Conservation (phyloP, 768 basidiomycete genomes). For the Tylopilus rubrobrunneus region DNA sequence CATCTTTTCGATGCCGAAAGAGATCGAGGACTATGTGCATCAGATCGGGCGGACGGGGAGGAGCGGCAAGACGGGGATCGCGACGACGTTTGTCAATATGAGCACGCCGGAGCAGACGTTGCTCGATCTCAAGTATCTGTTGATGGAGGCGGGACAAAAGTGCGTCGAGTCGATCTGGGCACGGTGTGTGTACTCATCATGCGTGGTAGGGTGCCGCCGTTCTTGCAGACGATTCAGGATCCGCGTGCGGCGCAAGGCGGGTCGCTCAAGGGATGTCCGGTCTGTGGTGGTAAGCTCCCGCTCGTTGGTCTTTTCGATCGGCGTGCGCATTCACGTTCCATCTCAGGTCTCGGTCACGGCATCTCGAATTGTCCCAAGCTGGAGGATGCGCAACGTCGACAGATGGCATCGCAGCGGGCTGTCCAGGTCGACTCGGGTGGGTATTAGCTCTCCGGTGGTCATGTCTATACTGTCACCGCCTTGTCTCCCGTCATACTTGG, state of each 20-base stretch:
- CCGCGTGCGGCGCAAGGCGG: slow-evolving; percentile 78
- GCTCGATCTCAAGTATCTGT: slow-evolving; percentile 91
- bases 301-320: not conserved
- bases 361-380: slow-evolving; percentile 96
- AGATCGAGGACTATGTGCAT: slow-evolving; percentile 99
- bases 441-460: slow-evolving; percentile 7
- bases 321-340: not conserved
- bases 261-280: slow-evolving; percentile 82
- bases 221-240: slow-evolving; percentile 86
- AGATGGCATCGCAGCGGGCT: slow-evolving; percentile 82
- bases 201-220: slow-evolving; percentile 78
- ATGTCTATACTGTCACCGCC: not conserved
- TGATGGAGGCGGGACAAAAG: slow-evolving; percentile 99
- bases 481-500: not conserved
- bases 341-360: slow-evolving; percentile 82
- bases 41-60: slow-evolving; percentile 98
- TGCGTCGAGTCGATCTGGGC: slow-evolving; percentile 31
- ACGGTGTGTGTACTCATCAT: not conserved
- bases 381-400: slow-evolving; percentile 87
- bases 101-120: slow-evolving; percentile 95
- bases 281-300: slow-evolving; percentile 76
- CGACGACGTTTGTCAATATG: slow-evolving; percentile 99
- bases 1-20: slow-evolving; percentile 99
- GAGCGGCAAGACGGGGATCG: slow-evolving; percentile 97
- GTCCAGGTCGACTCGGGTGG: slow-evolving; percentile 58